phyloP scores from a whole-genome alignment of 1,284 basidiomycete genomes.

The Apiotrichum siamense region DNA sequence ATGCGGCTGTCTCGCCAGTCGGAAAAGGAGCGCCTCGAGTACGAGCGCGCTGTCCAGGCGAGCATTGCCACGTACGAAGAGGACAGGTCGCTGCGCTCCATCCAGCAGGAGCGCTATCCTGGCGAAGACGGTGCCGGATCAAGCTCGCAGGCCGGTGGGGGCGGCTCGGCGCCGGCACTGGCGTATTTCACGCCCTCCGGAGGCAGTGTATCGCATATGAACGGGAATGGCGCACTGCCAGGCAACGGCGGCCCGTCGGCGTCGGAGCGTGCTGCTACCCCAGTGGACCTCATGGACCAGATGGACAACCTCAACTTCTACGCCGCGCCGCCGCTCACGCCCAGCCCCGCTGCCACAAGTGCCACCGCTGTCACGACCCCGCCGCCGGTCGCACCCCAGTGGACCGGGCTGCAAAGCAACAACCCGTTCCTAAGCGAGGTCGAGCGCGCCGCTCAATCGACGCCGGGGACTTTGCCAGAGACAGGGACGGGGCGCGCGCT shows the following conservation, averaged over 20 bases:
- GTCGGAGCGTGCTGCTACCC: neutral
- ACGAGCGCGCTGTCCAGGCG: conserved; percentile 36
- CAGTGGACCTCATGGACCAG: conserved; percentile 10
- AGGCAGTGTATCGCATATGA: too few relatives aligned
- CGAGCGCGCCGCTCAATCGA: too few relatives aligned
- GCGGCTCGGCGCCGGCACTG: too few relatives aligned
- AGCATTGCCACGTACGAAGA: conserved; percentile 33
- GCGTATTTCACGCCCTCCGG: too few relatives aligned
- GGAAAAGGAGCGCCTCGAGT: conserved; percentile 35
- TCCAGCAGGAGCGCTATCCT: neutral
- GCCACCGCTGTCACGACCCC: too few relatives aligned
- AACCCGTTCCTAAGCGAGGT: conserved; percentile 55
- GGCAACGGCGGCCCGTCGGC: neutral
- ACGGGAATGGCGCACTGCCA: neutral
- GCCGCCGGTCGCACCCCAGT: conserved; percentile 13
- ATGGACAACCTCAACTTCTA: conserved; percentile 9
- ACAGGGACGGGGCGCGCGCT: too few relatives aligned
- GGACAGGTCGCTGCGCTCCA: conserved; percentile 5
- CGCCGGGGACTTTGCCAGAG: too few relatives aligned
- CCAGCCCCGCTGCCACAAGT: neutral
- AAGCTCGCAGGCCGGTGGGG: too few relatives aligned
- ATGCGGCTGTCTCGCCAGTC: conserved; percentile 27
- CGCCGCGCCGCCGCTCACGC: neutral
- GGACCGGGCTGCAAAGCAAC: conserved; percentile 35
- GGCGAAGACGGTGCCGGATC: neutral